Conservation (phyloP, 148 eudicot species). For the Cornus suecica region DNA sequence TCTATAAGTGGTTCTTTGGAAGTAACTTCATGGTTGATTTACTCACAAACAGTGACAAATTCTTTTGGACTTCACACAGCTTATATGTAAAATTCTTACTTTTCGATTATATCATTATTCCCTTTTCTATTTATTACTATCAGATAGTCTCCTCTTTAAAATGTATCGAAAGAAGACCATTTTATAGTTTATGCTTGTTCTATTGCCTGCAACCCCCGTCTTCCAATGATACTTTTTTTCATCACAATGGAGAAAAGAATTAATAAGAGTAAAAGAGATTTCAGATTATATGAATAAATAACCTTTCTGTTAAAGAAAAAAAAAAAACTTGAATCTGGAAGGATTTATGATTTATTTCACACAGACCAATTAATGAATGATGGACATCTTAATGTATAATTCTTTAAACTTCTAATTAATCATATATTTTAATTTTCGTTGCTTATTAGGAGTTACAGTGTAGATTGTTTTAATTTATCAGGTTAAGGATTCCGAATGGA, state of each 20-base stretch:
- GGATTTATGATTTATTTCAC: background rate
- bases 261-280: background rate
- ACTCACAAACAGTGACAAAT: too few relatives aligned
- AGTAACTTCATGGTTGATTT: too few relatives aligned
- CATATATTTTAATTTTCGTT: background rate
- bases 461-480: conserved; percentile 3
- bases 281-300: too few relatives aligned
- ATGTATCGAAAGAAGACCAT: too few relatives aligned
- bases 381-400: too few relatives aligned
- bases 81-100: too few relatives aligned
- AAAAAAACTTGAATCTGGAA: background rate
- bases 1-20: background rate
- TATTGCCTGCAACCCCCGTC: background rate
- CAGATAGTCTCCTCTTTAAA: background rate
- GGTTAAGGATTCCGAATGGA: conserved; percentile 23
- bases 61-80: background rate
- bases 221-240: too few relatives aligned
- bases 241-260: too few relatives aligned
- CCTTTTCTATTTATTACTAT: too few relatives aligned
- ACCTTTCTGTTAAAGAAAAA: too few relatives aligned
- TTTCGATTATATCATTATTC: too few relatives aligned
- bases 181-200: too few relatives aligned
- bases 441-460: conserved; percentile 4
- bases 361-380: background rate
- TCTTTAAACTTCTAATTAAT: background rate